Percentiles rank a stretch among this genome's conserved stretches.
Evolutionary conservation across 176 grass and related monocot genomes (phyloP).

Genomic region (Juncus inflexus): DNA sequence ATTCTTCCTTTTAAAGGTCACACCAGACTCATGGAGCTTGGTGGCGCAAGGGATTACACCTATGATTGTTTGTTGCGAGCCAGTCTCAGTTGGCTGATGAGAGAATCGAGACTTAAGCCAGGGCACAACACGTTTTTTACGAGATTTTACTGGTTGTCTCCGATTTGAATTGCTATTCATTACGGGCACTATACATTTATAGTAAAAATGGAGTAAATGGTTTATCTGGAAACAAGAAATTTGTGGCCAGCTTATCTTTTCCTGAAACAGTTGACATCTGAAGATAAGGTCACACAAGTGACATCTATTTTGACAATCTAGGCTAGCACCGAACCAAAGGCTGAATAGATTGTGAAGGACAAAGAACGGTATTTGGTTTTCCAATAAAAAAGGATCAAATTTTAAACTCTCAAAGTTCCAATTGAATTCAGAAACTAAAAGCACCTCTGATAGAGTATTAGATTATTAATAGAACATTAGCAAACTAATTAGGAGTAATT

Average conservation of each 20-base stretch:
- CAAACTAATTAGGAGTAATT: no score
- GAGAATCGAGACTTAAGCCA: not conserved
- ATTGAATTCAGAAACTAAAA: not conserved
- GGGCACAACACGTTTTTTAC: not conserved
- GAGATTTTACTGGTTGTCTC: no score
- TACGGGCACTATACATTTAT: conserved; percentile 5
- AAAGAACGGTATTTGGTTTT: conserved; percentile 25
- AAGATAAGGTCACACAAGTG: not conserved
- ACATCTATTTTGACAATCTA: not conserved
- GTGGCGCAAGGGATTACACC: conserved; percentile 1
- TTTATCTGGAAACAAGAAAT: not conserved
- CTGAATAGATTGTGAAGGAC: conserved; percentile 6
- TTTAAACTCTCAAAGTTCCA: conserved; percentile 8
- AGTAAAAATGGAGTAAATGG: conserved; percentile 17
- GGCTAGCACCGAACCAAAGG: not conserved
- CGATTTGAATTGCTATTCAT: no score
- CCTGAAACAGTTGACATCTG: not conserved
- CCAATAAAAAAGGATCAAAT: conserved; percentile 4
- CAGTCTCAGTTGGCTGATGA: not conserved
- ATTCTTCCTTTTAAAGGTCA: conserved; percentile 4
- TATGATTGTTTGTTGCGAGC: not conserved
- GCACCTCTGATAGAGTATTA: no score
- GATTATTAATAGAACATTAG: no score
- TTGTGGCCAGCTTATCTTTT: not conserved
- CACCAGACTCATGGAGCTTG: conserved; percentile 16